phyloP scores from a whole-genome alignment of 805 yeast genomes.

The Wickerhamiella galacta region DNA sequence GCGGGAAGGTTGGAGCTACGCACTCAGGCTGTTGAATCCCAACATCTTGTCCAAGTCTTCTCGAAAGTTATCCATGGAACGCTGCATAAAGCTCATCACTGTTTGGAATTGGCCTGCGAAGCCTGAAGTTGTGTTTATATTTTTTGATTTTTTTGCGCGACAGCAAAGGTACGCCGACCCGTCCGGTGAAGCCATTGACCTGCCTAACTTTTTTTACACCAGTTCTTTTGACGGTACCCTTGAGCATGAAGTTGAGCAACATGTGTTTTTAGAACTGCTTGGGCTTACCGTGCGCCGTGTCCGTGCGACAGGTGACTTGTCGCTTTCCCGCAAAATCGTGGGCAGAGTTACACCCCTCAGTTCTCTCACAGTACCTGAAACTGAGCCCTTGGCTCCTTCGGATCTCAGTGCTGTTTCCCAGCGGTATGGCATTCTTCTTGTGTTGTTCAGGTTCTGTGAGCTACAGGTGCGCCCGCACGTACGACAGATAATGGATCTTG shows the following conservation, averaged over 20 bases:
- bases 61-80: conserved; percentile 1
- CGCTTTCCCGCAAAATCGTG: conserved; percentile 5
- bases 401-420: conserved; percentile 13
- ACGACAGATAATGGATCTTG: conserved; percentile 12
- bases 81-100: conserved; percentile 6
- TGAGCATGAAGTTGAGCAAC: conserved; percentile 6
- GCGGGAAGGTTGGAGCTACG: conserved; percentile 2
- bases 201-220: conserved; percentile 9
- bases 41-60: neutral
- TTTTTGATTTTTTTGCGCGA: conserved; percentile 11
- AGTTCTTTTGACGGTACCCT: conserved; percentile 11
- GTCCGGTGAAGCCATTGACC: conserved; percentile 10
- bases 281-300: conserved; percentile 10
- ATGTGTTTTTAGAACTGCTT: conserved; percentile 13
- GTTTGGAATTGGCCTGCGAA: conserved; percentile 13
- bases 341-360: conserved; percentile 15
- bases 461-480: conserved; percentile 8
- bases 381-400: conserved; percentile 5
- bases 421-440: conserved; percentile 14
- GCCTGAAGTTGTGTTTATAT: conserved; percentile 6
- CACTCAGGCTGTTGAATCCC: neutral
- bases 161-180: conserved; percentile 13
- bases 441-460: conserved; percentile 7
- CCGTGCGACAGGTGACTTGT: neutral
- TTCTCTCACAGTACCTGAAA: conserved; percentile 10